Percentiles rank a stretch among this genome's conserved stretches.
These are phyloP conservation scores for Erysimum cheiri DNA, from an alignment of 441 rosid species.

Conservation along the genomic window DNA sequence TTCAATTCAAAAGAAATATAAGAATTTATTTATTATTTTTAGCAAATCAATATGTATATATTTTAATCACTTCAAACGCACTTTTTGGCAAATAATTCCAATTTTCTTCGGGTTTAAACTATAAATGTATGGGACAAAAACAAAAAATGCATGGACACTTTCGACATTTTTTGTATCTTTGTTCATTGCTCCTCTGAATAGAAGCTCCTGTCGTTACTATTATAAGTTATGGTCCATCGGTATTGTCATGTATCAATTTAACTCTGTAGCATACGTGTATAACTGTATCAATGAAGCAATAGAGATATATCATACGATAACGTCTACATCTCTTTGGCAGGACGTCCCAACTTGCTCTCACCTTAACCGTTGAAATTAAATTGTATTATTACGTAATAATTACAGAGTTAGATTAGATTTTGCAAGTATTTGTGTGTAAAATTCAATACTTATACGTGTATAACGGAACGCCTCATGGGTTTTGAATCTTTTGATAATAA, in stretches of 20 bases:
- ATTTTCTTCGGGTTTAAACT: not conserved
- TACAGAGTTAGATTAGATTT: not conserved
- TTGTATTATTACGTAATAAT: no score
- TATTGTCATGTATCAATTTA: constrained; percentile 24
- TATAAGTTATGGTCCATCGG: not conserved
- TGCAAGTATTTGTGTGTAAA: not conserved
- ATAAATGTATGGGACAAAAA: not conserved
- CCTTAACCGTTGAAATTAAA: not conserved
- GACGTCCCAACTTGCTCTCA: not conserved
- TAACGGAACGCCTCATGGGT: not conserved
- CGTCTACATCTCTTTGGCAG: not conserved
- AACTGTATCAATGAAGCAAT: not conserved
- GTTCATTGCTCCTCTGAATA: not conserved
- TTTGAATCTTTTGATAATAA: not conserved
- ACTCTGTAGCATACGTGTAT: not conserved
- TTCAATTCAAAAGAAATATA: not conserved
- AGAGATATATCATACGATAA: not conserved
- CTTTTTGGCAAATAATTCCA: not conserved
- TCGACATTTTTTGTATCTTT: constrained; percentile 2
- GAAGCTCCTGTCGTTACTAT: constrained; percentile 12
- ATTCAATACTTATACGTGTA: not conserved
- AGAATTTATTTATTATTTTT: not conserved
- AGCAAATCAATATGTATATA: not conserved
- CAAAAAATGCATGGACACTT: not conserved
- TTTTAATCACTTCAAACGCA: not conserved